phyloP scores from a whole-genome alignment of 192 early-diverging fungal genomes.

The Diversispora epigaea region DNA sequence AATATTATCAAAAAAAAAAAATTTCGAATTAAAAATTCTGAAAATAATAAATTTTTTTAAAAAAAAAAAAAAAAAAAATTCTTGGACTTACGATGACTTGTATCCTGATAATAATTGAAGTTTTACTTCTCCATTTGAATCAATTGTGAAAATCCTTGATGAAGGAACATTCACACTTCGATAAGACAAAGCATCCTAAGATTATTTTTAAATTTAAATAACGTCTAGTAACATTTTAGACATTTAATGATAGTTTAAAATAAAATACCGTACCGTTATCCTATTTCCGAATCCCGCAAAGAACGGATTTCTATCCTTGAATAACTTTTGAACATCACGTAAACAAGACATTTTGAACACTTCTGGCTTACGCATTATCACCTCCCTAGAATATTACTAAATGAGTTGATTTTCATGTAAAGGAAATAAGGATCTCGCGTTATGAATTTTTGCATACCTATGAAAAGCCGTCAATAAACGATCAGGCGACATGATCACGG shows the following conservation, averaged over 20 bases:
- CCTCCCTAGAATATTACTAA: conserved; percentile 59
- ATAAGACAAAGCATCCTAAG: conserved; percentile 87
- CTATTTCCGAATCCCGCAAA: conserved; percentile 97
- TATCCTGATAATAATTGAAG: conserved; percentile 84
- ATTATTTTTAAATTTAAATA: neutral
- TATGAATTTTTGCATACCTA: conserved; percentile 42
- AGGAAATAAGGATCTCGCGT: neutral
- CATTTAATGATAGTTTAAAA: neutral
- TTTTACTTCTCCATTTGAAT: conserved; percentile 86
- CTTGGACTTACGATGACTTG: conserved; percentile 67
- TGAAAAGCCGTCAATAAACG: conserved; percentile 90
- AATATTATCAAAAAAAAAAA: neutral
- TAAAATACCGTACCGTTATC: conserved; percentile 61
- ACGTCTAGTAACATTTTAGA: neutral
- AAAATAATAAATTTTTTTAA: neutral
- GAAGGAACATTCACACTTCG: conserved; percentile 90
- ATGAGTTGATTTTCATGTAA: neutral
- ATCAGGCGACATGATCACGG: conserved; percentile 94
- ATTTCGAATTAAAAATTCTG: no score
- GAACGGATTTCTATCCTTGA: conserved; percentile 81
- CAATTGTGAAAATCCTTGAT: conserved; percentile 96
- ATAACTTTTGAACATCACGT: conserved; percentile 85
- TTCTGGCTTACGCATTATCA: conserved; percentile 91
- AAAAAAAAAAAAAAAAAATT: conserved; percentile 8
- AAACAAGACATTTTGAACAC: conserved; percentile 97